Conservation (phyloP, 495 filamentous ascomycete genomes). For the Hypoxylon trugodes region DNA sequence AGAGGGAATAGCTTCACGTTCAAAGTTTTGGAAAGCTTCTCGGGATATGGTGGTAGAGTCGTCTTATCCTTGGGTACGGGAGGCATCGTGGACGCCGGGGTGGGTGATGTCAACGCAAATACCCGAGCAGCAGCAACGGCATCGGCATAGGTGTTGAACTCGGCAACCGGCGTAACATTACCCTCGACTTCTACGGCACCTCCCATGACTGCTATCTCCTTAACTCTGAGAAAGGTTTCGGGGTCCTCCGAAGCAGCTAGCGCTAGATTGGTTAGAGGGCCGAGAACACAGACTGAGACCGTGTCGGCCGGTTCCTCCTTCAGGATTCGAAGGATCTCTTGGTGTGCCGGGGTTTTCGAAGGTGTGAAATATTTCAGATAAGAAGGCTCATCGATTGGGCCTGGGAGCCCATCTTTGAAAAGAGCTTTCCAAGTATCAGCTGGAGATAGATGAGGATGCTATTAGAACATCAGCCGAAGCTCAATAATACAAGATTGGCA, state of each 20-base stretch:
- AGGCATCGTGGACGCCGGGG: conserved; percentile 74
- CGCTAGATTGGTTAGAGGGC: conserved; percentile 91
- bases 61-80: conserved; percentile 55
- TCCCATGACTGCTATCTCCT: conserved; percentile 97
- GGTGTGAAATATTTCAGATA: conserved; percentile 71
- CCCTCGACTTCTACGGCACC: conserved; percentile 81
- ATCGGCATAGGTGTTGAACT: conserved; percentile 89
- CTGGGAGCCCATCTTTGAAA: conserved; percentile 66
- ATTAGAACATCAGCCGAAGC: conserved; percentile 15
- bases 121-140: conserved; percentile 85
- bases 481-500: neutral
- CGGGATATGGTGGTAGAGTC: conserved; percentile 70
- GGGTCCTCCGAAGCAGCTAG: conserved; percentile 85
- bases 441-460: conserved; percentile 90
- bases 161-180: conserved; percentile 80
- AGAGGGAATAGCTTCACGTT: conserved; percentile 85
- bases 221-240: conserved; percentile 84
- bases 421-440: conserved; percentile 84
- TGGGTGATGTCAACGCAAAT: conserved; percentile 86
- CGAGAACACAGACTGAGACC: conserved; percentile 87
- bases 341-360: conserved; percentile 73
- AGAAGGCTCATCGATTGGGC: conserved; percentile 49
- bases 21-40: conserved; percentile 67
- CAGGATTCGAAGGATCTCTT: conserved; percentile 85
- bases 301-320: conserved; percentile 80